Evolutionary conservation across 208 protist species (phyloP), one percentile per base, ranked within the genome.

Genomic region (Balamuthia mandrillaris): DNA sequence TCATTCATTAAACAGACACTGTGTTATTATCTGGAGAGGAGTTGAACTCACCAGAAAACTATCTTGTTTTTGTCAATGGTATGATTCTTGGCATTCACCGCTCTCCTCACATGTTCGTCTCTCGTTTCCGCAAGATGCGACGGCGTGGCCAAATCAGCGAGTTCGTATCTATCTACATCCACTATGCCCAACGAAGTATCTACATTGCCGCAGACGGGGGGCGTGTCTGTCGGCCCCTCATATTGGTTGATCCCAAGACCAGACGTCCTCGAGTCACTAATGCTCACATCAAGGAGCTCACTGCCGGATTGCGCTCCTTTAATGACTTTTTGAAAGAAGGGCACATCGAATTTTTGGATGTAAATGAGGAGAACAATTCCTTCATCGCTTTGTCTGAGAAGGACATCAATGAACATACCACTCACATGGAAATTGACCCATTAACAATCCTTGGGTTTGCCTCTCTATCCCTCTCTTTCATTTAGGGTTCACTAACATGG

Each of bases 351-450:
- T 99, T 98, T 88, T 89, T 99, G 9, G 99, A 99, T 86, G 98
- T 99, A 0, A 99, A 99, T 89, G 99, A 99, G 92, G 96, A 98
- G 85, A 98, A 99, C 85, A 96, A 98, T 82, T 96, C 92, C 44
- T 90, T 97, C 37, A 98, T 99, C 81, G 96, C 97, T 0, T 88
- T 99, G 27, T 96, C 95, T 86, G 94, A 96, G 31, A 63, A 86
- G 3, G n/a, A 81, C 42, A 81, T 52, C 45, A 81, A 24, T 12
- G 18, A 6, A 12, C 44, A 44, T 24, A 88, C 87, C n/a, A 97
- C 96, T 21, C 96, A 97, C 81, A 49, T 96, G 24, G 95, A 98
- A 84, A 97, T 98, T 61, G 94, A 98, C 61, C 94, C 95, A n/a
- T 87, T 96, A 18, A 96, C 92, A 16, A 91, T 98, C 31, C 84